Percentiles rank a stretch among this genome's conserved stretches.
phyloP scores from a whole-genome alignment of 1,139 yeast species.

The Yamadazyma sp. region DNA sequence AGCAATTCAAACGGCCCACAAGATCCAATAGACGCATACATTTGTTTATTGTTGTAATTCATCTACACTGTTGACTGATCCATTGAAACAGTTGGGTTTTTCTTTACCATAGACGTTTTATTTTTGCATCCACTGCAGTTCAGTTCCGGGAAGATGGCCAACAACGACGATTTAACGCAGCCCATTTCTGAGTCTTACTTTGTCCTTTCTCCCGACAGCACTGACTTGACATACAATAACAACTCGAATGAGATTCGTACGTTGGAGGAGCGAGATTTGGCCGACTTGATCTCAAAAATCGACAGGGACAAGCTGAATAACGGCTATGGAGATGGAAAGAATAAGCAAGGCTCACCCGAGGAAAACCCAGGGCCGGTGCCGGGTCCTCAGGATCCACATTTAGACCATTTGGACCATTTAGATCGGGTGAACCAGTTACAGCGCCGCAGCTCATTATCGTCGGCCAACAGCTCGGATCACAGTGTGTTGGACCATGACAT shows the following conservation, averaged over 20 bases:
- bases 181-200: slow-evolving; percentile 30
- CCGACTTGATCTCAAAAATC: slow-evolving; percentile 8
- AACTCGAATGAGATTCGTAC: slow-evolving; percentile 9
- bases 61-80: too few species aligned
- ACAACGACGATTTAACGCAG: slow-evolving; percentile 21
- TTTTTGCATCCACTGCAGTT: not conserved
- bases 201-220: slow-evolving; percentile 28
- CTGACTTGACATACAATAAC: slow-evolving; percentile 9
- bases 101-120: not conserved
- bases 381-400: not conserved
- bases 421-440: not conserved
- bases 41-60: too few species aligned
- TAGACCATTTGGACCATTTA: too few species aligned
- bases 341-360: not conserved
- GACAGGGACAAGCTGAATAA: slow-evolving; percentile 6
- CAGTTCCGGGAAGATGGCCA: slow-evolving; percentile 1
- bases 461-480: not conserved
- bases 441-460: not conserved
- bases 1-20: too few species aligned
- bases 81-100: too few species aligned
- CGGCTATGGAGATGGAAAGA: not conserved
- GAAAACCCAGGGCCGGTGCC: not conserved
- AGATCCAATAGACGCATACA: too few species aligned
- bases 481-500: slow-evolving; percentile 9
- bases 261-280: slow-evolving; percentile 13